Base-by-base conservation (phyloP, 768 basidiomycete genomes). In the Hirschioporus abietinus region DNA sequence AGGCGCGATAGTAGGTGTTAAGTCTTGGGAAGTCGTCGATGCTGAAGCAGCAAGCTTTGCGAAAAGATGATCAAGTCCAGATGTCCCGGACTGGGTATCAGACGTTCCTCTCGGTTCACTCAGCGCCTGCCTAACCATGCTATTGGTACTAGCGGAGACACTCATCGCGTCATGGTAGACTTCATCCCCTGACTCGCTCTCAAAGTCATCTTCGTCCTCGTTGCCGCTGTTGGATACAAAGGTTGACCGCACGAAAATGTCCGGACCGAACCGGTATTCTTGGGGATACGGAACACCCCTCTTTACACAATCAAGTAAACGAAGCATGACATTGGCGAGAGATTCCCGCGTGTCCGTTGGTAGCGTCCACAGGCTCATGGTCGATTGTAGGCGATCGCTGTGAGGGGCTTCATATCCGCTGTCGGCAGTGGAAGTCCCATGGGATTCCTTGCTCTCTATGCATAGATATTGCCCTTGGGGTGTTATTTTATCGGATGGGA, bases 331-430 rank as follows among this genome's bases (percentile, higher is more conserved):
- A 66, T 90, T 86, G 63, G 84, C 83, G 78, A 93, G 81, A 25
- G 88, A 84, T 73, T 92, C 90, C 57, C 90, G 82, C 23, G 86
- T 83, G 61, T 88, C 87, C 7, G 86, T 85, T 8, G 86, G 81
- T 71, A 87, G 86, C 76, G 88, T 89, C 92, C 92, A 94, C 10
- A 93, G 77, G 18, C 90, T 90, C 66, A 91, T 83, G 0, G 85
- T 89, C 60, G 79, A 79, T 1, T 83, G 77, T 25, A 75, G 78
- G 20, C 88, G 89, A 72, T 89, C 89, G 70, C 68, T 15, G 66
- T 68, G 35, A 73, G 66, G 59, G 71, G 67, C 25, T 64, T 68
- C 70, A 66, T 75, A 72, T 66, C 81, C 72, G 66, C 73, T 17
- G 76, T 72, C 36, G 78, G 75, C 59, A 87, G 75, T 67, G 23